Conservation (phyloP, 2,329 filamentous ascomycete genomes). For the Lasiodiplodia hormozganensis region DNA sequence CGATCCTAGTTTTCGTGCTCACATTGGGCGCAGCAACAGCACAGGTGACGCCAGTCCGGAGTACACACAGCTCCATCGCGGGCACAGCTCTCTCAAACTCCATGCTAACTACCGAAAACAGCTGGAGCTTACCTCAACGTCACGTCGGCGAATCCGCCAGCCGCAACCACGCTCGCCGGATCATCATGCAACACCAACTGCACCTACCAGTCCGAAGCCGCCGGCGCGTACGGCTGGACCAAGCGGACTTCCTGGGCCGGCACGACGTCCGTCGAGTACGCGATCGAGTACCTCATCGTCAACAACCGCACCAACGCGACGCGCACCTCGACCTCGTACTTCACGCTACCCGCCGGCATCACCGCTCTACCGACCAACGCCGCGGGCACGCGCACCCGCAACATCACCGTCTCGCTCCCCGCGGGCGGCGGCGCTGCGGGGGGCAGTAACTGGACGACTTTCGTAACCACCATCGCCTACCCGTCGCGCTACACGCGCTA, state of each 20-base stretch:
- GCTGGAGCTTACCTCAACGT: neutral
- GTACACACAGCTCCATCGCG: too few relatives aligned
- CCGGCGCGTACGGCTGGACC: neutral
- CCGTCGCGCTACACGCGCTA: neutral
- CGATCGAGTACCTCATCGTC: constrained; percentile 8
- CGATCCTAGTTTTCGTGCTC: too few relatives aligned
- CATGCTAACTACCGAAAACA: neutral
- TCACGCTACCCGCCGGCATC: neutral
- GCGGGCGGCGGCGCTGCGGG: neutral
- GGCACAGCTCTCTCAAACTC: too few relatives aligned
- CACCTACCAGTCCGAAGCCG: neutral
- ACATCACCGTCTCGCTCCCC: neutral
- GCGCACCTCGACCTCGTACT: neutral
- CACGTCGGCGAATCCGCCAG: neutral
- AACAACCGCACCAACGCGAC: constrained; percentile 20
- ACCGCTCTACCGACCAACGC: constrained; percentile 2
- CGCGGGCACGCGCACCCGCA: neutral
- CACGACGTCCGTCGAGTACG: neutral
- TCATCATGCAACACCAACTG: constrained; percentile 4
- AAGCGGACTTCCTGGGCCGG: neutral
- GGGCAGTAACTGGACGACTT: constrained; percentile 8
- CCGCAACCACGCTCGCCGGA: neutral
- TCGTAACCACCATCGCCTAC: constrained; percentile 8
- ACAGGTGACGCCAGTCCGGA: too few relatives aligned
- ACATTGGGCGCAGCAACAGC: too few relatives aligned